These are phyloP conservation scores for Isabelozyma gotoi DNA, from an alignment of 805 yeast species.

Conservation along the genomic window DNA sequence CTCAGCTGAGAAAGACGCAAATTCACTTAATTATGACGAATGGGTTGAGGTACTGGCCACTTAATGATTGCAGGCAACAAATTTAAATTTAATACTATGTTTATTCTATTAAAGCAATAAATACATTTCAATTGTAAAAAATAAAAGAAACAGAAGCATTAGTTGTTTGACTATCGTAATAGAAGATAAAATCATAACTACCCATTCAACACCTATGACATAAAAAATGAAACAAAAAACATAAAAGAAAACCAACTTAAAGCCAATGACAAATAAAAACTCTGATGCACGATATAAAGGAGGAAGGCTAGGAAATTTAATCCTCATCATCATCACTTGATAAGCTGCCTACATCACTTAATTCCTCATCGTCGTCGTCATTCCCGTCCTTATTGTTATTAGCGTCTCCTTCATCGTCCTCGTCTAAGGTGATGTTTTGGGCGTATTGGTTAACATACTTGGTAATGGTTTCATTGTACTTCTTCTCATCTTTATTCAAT, in stretches of 20 bases:
- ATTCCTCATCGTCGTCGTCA: constrained; percentile 36
- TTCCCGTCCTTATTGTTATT: constrained; percentile 33
- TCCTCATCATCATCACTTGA: constrained; percentile 48
- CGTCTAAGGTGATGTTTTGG: constrained; percentile 44
- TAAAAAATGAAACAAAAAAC: neutral
- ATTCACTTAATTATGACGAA: neutral
- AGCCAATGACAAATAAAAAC: neutral
- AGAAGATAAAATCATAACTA: neutral
- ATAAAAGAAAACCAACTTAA: neutral
- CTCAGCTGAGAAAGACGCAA: neutral
- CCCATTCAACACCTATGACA: no score
- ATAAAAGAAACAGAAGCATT: neutral
- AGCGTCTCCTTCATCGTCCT: constrained; percentile 18
- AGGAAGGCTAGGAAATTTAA: constrained; percentile 12
- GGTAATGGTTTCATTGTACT: constrained; percentile 68
- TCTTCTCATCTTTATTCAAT: constrained; percentile 63
- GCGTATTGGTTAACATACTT: constrained; percentile 70
- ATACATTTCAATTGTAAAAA: neutral
- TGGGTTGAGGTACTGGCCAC: neutral
- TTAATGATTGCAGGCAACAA: neutral
- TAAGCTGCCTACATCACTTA: constrained; percentile 50
- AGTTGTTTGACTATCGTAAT: neutral
- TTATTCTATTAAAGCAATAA: neutral
- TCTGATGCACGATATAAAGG: neutral
- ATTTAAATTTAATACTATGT: neutral